These are phyloP conservation scores for Zygosaccharomyces bisporus DNA, from an alignment of 805 yeast genomes.

Conservation along the genomic window DNA sequence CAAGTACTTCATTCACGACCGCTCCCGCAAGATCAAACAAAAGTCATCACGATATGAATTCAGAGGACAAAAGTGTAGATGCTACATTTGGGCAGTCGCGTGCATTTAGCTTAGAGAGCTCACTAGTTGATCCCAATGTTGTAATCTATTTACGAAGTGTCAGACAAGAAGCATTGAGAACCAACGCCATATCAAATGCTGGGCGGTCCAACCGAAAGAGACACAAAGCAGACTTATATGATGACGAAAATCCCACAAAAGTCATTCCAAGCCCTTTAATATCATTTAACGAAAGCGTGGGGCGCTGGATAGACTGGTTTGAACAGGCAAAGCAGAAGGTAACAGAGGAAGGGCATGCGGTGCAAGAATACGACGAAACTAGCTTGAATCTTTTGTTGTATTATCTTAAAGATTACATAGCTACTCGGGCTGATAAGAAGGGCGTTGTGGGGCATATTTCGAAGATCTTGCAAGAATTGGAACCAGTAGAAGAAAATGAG, in stretches of 20 bases:
- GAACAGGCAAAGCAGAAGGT: conserved; percentile 7
- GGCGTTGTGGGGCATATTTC: conserved; percentile 18
- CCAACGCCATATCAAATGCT: conserved; percentile 13
- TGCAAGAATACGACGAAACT: conserved; percentile 21
- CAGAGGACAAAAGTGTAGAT: conserved; percentile 17
- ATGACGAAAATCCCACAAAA: conserved; percentile 16
- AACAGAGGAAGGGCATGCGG: conserved; percentile 8
- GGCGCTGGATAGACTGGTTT: conserved; percentile 20
- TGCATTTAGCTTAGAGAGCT: conserved; percentile 28
- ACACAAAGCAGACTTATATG: conserved; percentile 26
- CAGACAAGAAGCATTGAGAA: conserved; percentile 30
- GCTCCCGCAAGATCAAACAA: neutral
- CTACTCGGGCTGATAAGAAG: conserved; percentile 8
- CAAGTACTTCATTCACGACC: neutral
- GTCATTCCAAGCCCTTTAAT: neutral
- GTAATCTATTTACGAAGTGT: conserved; percentile 26
- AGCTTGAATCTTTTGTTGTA: conserved; percentile 22
- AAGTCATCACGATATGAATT: conserved; percentile 2
- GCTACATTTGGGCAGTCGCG: conserved; percentile 32
- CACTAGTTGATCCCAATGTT: conserved; percentile 28
- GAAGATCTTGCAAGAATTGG: conserved; percentile 17
- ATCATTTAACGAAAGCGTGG: conserved; percentile 7
- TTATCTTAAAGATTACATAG: conserved; percentile 21
- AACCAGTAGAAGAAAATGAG: conserved; percentile 12
- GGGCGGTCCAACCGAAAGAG: neutral